Conservation (phyloP, 805 yeast genomes). For the Ogataea minuta region DNA sequence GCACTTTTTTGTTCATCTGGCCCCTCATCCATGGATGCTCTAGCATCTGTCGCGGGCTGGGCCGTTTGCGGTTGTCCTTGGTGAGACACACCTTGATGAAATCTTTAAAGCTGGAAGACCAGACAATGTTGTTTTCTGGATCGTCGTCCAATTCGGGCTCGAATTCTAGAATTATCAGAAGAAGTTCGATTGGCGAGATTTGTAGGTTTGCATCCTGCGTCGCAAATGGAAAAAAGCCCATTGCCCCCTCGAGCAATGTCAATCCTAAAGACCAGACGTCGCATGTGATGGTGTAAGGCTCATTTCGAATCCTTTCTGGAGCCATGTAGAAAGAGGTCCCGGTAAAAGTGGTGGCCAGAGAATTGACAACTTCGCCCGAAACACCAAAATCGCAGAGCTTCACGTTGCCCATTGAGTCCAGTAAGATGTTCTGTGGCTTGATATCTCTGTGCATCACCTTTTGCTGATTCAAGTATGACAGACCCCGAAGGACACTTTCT, state of each 20-base stretch:
- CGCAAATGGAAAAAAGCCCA: constrained; percentile 83
- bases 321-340: constrained; percentile 99
- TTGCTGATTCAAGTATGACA: constrained; percentile 83
- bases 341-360: constrained; percentile 92
- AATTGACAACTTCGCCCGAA: constrained; percentile 93
- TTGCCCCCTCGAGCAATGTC: constrained; percentile 89
- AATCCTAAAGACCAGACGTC: constrained; percentile 97
- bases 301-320: constrained; percentile 94
- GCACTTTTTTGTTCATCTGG: constrained; percentile 67
- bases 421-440: constrained; percentile 88
- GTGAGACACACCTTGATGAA: constrained; percentile 78
- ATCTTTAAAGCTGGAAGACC: constrained; percentile 82
- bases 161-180: constrained; percentile 76
- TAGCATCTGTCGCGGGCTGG: constrained; percentile 91
- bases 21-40: constrained; percentile 90
- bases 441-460: constrained; percentile 93
- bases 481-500: constrained; percentile 77
- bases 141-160: constrained; percentile 80
- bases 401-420: constrained; percentile 75
- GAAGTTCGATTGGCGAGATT: constrained; percentile 77
- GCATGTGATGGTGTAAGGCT: constrained; percentile 90
- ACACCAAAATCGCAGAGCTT: constrained; percentile 98
- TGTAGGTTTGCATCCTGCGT: constrained; percentile 38
- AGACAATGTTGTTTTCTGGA: constrained; percentile 67
- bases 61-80: constrained; percentile 76